phyloP scores from a whole-genome alignment of 2,329 filamentous ascomycete species.

The Exophiala dermatitidis region DNA sequence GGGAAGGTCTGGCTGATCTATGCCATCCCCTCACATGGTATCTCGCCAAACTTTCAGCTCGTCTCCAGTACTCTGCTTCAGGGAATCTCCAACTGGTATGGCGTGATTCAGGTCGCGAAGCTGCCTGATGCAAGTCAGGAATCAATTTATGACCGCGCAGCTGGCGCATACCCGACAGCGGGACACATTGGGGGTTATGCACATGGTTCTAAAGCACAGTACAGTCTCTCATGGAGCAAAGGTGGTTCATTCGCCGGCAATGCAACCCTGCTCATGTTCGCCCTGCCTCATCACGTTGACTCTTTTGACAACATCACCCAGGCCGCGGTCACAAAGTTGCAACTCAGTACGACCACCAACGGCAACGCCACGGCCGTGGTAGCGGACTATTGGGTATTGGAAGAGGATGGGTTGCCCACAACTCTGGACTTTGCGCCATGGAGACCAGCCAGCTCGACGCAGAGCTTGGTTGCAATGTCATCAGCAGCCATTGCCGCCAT shows the following conservation, averaged over 20 bases:
- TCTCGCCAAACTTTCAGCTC: slow-evolving; percentile 58
- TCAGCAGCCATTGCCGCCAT: slow-evolving; percentile 53
- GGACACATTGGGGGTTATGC: slow-evolving; percentile 59
- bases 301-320: slow-evolving; percentile 60
- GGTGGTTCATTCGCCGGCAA: slow-evolving; percentile 53
- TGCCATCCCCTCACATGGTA: slow-evolving; percentile 52
- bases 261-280: slow-evolving; percentile 67
- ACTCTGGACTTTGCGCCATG: slow-evolving; percentile 74
- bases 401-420: slow-evolving; percentile 64
- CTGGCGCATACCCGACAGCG: slow-evolving; percentile 64
- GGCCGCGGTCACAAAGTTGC: slow-evolving; percentile 46
- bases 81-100: slow-evolving; percentile 62
- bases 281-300: slow-evolving; percentile 74
- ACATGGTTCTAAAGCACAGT: slow-evolving; percentile 56
- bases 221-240: slow-evolving; percentile 67
- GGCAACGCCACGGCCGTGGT: slow-evolving; percentile 67
- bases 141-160: slow-evolving; percentile 63
- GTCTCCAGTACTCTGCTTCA: slow-evolving; percentile 58
- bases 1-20: slow-evolving; percentile 74
- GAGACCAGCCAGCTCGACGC: slow-evolving; percentile 46
- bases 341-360: slow-evolving; percentile 76
- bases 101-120: slow-evolving; percentile 77
- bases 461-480: slow-evolving; percentile 33
- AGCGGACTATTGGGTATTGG: slow-evolving; percentile 68
- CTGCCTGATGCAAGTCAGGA: slow-evolving; percentile 58